Evolutionary conservation across 768 basidiomycete species (phyloP), one percentile per base, ranked within the genome.

Genomic region (Boletus sensibilis): DNA sequence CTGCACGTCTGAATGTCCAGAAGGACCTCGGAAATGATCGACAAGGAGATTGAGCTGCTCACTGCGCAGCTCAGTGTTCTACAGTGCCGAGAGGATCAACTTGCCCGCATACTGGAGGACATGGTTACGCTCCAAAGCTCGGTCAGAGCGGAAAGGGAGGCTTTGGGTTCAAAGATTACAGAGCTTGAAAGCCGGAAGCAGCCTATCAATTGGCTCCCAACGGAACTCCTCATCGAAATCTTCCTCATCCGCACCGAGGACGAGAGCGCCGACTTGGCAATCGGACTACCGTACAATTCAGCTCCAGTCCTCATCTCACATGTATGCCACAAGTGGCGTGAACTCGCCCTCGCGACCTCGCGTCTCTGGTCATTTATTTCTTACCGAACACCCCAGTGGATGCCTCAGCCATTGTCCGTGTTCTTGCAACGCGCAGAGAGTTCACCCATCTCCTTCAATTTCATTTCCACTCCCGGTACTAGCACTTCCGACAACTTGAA

Each of bases 131-230:
- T 78, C 52, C 75, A 73, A 59, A 71, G 68, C 40, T 72, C 74
- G 4, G 64, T 76, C 13, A 62, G 59, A 18, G 57, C 51, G 35
- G 76, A 82, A 63, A 74, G 65, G 50, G 59, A 61, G 54, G 62
- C 56, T 0, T 59, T 78, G 31, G 68, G 69, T 45, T 58, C 61
- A 35, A 71, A 68, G 54, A 63, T 68, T 38, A 59, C 47, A 53
- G 66, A 68, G 23, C 68, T 83, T n/a, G 67, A 78, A 43, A 72
- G 68, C 14, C 72, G 76, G 61, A 75, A 70, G 44, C 69, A 75
- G 25, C 81, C 82, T 16, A 73, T 82, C 53, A 76, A 80, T 57
- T 79, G 78, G 76, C 75, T 83, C 44, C 82, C 82, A 14, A 56
- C 72, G 37, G 82, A 83, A 58, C 65, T 82, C 20, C 74, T 83